Percentiles rank a stretch among this genome's conserved stretches.
Conservation (phyloP, 192 early-diverging fungal species). For the Backusella mclennaniae region DNA sequence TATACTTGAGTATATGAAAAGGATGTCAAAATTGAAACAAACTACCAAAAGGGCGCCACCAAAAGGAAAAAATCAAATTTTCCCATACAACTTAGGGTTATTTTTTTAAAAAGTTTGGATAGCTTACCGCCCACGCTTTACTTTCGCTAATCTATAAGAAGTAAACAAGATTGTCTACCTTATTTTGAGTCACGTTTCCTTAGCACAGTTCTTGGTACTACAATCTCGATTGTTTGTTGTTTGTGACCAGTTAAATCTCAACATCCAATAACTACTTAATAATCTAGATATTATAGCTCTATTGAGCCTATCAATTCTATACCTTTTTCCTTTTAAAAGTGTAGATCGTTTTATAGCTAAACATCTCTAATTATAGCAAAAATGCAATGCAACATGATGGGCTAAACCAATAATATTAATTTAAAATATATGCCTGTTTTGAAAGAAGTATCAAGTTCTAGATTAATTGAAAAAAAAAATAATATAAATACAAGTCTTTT, state of each 20-base stretch:
- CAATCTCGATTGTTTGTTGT: background rate
- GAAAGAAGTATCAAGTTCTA: background rate
- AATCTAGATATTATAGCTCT: background rate
- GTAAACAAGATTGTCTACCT: background rate
- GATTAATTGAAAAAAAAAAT: conserved; percentile 2
- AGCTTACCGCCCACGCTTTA: background rate
- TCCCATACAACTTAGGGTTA: background rate
- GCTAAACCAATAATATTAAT: background rate
- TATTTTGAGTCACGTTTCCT: background rate
- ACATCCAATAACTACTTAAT: background rate
- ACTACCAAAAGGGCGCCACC: background rate
- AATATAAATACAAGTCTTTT: background rate
- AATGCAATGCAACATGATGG: background rate
- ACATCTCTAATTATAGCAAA: background rate
- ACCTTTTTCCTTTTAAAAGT: background rate
- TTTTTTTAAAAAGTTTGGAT: background rate
- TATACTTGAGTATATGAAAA: background rate
- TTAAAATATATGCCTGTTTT: conserved; percentile 1
- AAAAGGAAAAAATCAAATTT: background rate
- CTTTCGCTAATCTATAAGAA: background rate
- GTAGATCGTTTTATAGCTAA: background rate
- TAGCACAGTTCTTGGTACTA: background rate
- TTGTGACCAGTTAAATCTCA: background rate
- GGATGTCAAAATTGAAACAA: background rate
- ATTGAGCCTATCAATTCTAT: background rate